These are phyloP conservation scores for Strobilomyces dryophilus DNA, from an alignment of 768 basidiomycete genomes.

Conservation along the genomic window DNA sequence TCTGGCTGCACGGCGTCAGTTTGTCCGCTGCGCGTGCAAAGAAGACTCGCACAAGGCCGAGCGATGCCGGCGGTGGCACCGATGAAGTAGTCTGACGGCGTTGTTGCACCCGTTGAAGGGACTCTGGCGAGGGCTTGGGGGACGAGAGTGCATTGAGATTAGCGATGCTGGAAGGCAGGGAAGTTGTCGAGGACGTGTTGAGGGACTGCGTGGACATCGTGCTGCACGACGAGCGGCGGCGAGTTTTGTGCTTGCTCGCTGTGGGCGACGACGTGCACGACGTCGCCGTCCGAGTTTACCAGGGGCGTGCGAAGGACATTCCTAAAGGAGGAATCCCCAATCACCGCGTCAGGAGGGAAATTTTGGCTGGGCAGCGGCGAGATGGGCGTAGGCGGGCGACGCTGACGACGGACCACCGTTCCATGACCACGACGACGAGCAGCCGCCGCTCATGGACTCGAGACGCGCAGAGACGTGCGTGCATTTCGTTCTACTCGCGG, in stretches of 20 bases:
- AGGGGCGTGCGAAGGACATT: slow-evolving; percentile 20
- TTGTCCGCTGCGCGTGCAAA: background rate
- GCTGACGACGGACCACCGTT: slow-evolving; percentile 10
- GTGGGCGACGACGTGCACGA: slow-evolving; percentile 26
- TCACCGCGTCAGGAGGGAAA: slow-evolving; percentile 19
- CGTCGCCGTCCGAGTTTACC: slow-evolving; percentile 12
- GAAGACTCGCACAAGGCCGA: slow-evolving; percentile 35
- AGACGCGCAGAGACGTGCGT: slow-evolving; percentile 35
- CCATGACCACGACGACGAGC: slow-evolving; percentile 33
- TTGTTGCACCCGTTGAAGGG: slow-evolving; percentile 23
- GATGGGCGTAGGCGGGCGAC: slow-evolving; percentile 14
- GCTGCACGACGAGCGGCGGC: slow-evolving; percentile 15
- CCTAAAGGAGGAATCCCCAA: slow-evolving; percentile 9
- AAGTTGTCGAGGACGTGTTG: slow-evolving; percentile 32
- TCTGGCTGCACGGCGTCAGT: slow-evolving; percentile 34
- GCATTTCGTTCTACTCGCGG: background rate
- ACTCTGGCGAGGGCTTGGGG: slow-evolving; percentile 21
- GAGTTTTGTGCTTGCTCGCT: slow-evolving; percentile 23
- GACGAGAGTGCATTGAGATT: slow-evolving; percentile 30
- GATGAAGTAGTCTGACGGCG: slow-evolving; percentile 35
- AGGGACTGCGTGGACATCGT: slow-evolving; percentile 28
- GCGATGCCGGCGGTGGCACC: slow-evolving; percentile 37
- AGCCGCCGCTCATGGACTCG: slow-evolving; percentile 25
- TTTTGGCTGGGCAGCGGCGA: slow-evolving; percentile 15
- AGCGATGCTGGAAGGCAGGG: slow-evolving; percentile 31